Percentiles rank a stretch among this genome's conserved stretches.
Evolutionary conservation across 1,284 basidiomycete genomes (phyloP).

Genomic region (Austropuccinia psidii): DNA sequence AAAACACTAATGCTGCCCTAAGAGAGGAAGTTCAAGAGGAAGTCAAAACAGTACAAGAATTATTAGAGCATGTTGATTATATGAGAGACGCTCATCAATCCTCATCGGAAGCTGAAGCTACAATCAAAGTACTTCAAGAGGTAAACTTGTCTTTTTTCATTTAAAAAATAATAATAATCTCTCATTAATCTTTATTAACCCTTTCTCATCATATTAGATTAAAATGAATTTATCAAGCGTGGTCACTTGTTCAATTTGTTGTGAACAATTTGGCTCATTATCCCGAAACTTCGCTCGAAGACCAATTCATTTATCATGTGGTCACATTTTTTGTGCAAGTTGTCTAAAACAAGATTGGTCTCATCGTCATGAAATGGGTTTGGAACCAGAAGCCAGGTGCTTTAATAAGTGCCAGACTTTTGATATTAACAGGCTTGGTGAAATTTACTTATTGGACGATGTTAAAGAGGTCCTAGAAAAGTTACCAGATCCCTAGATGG

Average conservation of each 20-base stretch:
- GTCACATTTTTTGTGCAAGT: slow-evolving; percentile 33
- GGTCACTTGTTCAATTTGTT: slow-evolving; percentile 29
- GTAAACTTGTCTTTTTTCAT: neutral
- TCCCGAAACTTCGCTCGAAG: slow-evolving; percentile 4
- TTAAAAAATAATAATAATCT: neutral
- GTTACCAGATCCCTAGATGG: slow-evolving; percentile 3
- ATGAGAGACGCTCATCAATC: neutral
- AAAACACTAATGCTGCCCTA: neutral
- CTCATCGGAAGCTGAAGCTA: neutral
- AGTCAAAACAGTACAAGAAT: neutral
- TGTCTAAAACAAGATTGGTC: slow-evolving; percentile 21
- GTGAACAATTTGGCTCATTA: slow-evolving; percentile 27
- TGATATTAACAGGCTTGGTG: neutral
- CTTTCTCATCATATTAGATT: slow-evolving; percentile 2
- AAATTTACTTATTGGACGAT: slow-evolving; percentile 27
- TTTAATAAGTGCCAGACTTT: slow-evolving; percentile 28
- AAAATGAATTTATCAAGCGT: slow-evolving; percentile 23
- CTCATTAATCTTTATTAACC: neutral
- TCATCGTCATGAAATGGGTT: neutral
- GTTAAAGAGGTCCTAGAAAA: slow-evolving; percentile 20
- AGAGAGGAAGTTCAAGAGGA: slow-evolving; percentile 19
- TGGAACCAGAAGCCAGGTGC: neutral
- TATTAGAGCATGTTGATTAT: slow-evolving; percentile 5
- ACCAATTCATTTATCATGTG: slow-evolving; percentile 33
- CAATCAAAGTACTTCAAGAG: neutral